Evolutionary conservation across 768 basidiomycete genomes (phyloP).

Genomic region (Sporobolomyces pararoseus): DNA sequence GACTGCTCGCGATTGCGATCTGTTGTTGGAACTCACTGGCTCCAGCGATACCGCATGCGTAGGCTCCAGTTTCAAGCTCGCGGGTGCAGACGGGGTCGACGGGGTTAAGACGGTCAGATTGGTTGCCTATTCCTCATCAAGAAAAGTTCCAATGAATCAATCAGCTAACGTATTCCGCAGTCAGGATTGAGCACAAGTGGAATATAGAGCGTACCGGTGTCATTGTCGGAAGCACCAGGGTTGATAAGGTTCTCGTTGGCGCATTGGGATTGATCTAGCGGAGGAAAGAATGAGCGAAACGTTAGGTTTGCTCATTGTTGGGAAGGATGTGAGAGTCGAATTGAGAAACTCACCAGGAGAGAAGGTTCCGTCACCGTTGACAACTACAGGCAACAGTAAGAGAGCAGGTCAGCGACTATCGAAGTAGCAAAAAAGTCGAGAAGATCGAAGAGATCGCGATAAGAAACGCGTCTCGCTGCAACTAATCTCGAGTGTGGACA

Average conservation of each 20-base stretch:
- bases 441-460: neutral
- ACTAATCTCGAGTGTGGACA: neutral
- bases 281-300: neutral
- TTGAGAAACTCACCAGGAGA: slow-evolving; percentile 9
- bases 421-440: neutral
- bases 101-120: slow-evolving; percentile 19
- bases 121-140: neutral
- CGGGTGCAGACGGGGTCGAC: neutral
- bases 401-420: neutral
- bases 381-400: neutral
- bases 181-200: no score
- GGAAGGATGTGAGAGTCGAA: neutral
- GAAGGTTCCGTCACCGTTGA: slow-evolving; percentile 18
- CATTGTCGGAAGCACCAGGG: neutral
- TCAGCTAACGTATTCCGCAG: no score
- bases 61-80: slow-evolving; percentile 11
- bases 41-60: slow-evolving; percentile 32
- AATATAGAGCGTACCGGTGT: neutral
- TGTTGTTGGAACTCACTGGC: neutral
- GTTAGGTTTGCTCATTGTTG: no score
- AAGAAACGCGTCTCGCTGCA: neutral
- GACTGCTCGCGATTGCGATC: neutral
- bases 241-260: neutral
- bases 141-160: no score
- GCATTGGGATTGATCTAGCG: slow-evolving; percentile 16